Evolutionary conservation across 129 eudicot genomes (phyloP), one percentile per base, ranked within the genome.

Genomic region (Dittrichia graveolens): DNA sequence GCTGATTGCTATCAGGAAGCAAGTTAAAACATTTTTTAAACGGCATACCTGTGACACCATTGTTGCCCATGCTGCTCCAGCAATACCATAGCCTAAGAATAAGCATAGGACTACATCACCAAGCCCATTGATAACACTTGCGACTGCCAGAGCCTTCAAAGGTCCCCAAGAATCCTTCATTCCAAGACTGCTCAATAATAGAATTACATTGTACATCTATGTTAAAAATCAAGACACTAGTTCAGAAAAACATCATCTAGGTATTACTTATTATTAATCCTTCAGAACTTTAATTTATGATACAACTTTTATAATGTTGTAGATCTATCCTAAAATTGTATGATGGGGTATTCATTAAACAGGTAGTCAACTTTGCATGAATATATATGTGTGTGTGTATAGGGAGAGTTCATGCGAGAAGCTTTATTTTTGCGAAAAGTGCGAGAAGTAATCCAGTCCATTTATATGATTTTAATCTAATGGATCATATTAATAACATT

Each of bases 51-150:
- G 97, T 48, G 99, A 90, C 63, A 62, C 91, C 89, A 89, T 85
- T 55, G 99, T 95, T 81, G 99, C 99, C 97, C 99, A 95, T 73
- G 99, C 99, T 83, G 99, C 99, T 60, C 97, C 99, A 55, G 96
- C 97, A 61, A 95, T 95, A 75, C 99, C 97, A 68, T 88, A 95
- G 68, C 86, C 88, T 18, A 95, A 81, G 77, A 64, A 84, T 75
- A 85, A 80, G 81, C 97, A 90, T 12, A 95, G 75, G 45, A 88
- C 85, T 61, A 95, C 77, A 59, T 90, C 97, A 64, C 99, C 99
- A 64, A 88, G 15, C 45, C 88, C 94, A 72, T 95, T 95, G 69
- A 95, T 83, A 47, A 71, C 85, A 78, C 90, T 84, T 65, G 99
- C 97, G 75, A 78, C 93, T 62, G 86, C 91, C 71, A 95, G 60